Evolutionary conservation across 1,139 yeast species (phyloP).

Genomic region (Nakaseomyces uthaithaninus): DNA sequence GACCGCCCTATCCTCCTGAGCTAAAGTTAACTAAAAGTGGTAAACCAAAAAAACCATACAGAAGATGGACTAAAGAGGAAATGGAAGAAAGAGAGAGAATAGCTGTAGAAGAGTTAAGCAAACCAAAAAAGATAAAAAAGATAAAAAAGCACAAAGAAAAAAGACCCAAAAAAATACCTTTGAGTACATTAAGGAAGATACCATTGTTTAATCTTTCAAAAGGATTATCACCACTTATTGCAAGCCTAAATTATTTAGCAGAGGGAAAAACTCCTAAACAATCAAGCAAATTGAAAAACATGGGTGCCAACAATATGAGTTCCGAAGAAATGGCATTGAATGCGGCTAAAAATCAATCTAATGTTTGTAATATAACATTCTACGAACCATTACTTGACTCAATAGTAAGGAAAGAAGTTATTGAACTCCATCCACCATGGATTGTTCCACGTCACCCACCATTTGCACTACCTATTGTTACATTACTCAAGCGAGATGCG

Average conservation of each 20-base stretch:
- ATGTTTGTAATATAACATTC: conserved; percentile 3
- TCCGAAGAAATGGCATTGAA: conserved; percentile 6
- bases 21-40: conserved; percentile 30
- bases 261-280: neutral
- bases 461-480: conserved; percentile 26
- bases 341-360: conserved; percentile 7
- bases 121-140: conserved; percentile 17
- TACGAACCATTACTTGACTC: conserved; percentile 14
- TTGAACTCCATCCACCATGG: conserved; percentile 32
- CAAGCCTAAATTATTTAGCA: conserved; percentile 4
- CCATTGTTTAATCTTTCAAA: conserved; percentile 26
- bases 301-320: conserved; percentile 1
- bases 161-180: conserved; percentile 20
- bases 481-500: conserved; percentile 1
- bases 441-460: conserved; percentile 28
- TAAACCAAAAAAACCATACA: conserved; percentile 31
- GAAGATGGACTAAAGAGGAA: conserved; percentile 31
- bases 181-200: conserved; percentile 22
- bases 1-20: conserved; percentile 33
- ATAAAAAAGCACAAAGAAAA: conserved; percentile 19
- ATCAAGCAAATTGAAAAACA: neutral
- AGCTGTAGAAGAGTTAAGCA: conserved; percentile 11
- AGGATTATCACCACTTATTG: conserved; percentile 7
- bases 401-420: conserved; percentile 28
- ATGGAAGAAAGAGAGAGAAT: conserved; percentile 20